Percentiles rank a stretch among this genome's conserved stretches.
phyloP scores from a whole-genome alignment of 495 filamentous ascomycete genomes.

The Penicillium canescens region DNA sequence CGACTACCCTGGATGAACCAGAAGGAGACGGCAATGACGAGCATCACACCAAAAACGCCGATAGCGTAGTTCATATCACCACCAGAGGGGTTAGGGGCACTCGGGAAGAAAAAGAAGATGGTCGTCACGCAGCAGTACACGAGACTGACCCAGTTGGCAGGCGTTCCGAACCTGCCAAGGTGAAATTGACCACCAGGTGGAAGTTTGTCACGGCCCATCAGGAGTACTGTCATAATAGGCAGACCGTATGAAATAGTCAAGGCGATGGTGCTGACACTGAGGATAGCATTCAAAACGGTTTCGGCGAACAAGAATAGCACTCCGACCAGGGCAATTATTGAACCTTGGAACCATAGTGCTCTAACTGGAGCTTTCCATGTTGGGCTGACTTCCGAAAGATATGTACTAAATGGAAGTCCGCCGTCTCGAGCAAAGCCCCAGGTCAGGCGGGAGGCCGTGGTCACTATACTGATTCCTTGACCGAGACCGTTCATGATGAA shows the following conservation, averaged over 20 bases:
- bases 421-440: slow-evolving; percentile 59
- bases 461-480: slow-evolving; percentile 42
- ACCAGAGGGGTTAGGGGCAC: slow-evolving; percentile 34
- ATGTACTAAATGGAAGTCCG: slow-evolving; percentile 45
- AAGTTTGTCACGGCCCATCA: slow-evolving; percentile 42
- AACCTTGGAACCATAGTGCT: slow-evolving; percentile 43
- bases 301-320: slow-evolving; percentile 44
- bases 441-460: slow-evolving; percentile 50
- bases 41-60: slow-evolving; percentile 49
- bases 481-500: slow-evolving; percentile 48
- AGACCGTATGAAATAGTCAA: slow-evolving; percentile 47
- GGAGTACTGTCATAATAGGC: slow-evolving; percentile 37
- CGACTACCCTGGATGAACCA: slow-evolving; percentile 39
- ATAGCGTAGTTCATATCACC: slow-evolving; percentile 50
- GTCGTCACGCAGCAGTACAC: slow-evolving; percentile 45
- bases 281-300: slow-evolving; percentile 45
- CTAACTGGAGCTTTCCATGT: slow-evolving; percentile 39
- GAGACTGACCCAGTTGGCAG: slow-evolving; percentile 39
- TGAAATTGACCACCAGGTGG: slow-evolving; percentile 37
- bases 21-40: slow-evolving; percentile 42
- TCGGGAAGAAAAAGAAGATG: slow-evolving; percentile 48
- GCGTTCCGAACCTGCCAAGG: slow-evolving; percentile 33
- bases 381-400: slow-evolving; percentile 36
- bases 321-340: slow-evolving; percentile 40
- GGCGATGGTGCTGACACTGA: slow-evolving; percentile 48